Evolutionary conservation across 306 rosid genomes (phyloP).

Genomic region (Oemleria cerasiformis): DNA sequence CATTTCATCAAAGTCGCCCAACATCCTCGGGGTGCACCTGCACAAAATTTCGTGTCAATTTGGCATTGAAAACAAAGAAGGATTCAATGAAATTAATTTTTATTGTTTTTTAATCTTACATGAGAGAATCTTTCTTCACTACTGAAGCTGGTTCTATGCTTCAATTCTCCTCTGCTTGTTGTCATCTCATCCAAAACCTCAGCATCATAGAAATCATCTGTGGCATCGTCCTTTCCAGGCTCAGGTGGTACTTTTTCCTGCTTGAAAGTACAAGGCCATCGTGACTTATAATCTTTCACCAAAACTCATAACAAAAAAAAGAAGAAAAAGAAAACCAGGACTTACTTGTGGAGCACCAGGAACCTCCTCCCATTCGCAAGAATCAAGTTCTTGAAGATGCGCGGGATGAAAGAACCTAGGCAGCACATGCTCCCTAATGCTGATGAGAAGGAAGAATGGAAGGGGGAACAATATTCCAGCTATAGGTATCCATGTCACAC

Average conservation of each 20-base stretch:
- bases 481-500: conserved; percentile 51
- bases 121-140: conserved; percentile 45
- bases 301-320: neutral
- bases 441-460: conserved; percentile 47
- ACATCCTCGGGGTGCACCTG: conserved; percentile 45
- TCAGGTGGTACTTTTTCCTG: conserved; percentile 55
- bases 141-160: conserved; percentile 58
- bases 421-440: conserved; percentile 36
- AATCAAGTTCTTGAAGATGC: conserved; percentile 47
- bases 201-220: conserved; percentile 55
- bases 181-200: conserved; percentile 88
- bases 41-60: neutral
- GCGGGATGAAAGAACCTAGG: conserved; percentile 37
- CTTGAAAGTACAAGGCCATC: conserved; percentile 2
- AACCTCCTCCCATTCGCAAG: conserved; percentile 42
- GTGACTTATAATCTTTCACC: neutral
- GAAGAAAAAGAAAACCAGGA: neutral
- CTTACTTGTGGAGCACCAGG: conserved; percentile 36
- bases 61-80: neutral
- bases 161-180: conserved; percentile 80
- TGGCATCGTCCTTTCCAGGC: conserved; percentile 22
- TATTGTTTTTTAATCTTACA: conserved; percentile 31
- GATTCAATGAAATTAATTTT: neutral
- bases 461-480: conserved; percentile 52
- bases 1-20: conserved; percentile 21